Base-by-base conservation (phyloP, 169 alveolate genomes). In the Eimeria sp. region DNA sequence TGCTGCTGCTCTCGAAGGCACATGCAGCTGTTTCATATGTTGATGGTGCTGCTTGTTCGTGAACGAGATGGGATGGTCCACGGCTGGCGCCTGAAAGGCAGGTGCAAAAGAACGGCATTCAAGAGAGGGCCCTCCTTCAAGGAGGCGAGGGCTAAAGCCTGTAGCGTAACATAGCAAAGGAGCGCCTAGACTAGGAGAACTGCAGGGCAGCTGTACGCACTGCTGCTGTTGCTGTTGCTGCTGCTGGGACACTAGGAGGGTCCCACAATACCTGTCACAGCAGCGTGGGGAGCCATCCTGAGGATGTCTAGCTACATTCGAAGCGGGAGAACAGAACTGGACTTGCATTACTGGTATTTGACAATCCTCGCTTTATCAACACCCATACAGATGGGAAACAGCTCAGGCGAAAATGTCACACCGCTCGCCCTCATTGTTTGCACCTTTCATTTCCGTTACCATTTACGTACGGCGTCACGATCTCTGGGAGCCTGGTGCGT, bases 1-100 rank as follows among this genome's bases (percentile, higher is more conserved):
- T 82, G 74, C n/a, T 82, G 74, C 54, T 82, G 74, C 74, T 82
- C 52, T 14, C n/a, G n/a, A n/a, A n/a, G n/a, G n/a, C 33, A 27
- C 54, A 11, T 82, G 90, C 74, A 52, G 74, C 72, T 82, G 72
- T 74, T 82, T 33, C 87, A 13, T 20, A 40, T 49, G 87, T 23
- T 16, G 54, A 14, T 40, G 33, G 13, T 40, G 56, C 33, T 76
- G 85, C 87, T 49, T 16, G 33, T 27, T 60, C 46, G 62, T 46
- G 87, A 40, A 46, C 62, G 27, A n/a, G 87, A 49, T 49, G 43
- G 40, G 27, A 46, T 16, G 25, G 80, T 54, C 2, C 27, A 30
- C 9, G 54, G 49, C 64, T 77, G 62, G 33, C 58, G 18, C 43
- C 8, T 77, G 87, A 49, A 27, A 8, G 49, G 18, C 4, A 11